Base-by-base conservation (phyloP, 225 moss, liverwort and hornwort species). In the Polytrichum commune region DNA sequence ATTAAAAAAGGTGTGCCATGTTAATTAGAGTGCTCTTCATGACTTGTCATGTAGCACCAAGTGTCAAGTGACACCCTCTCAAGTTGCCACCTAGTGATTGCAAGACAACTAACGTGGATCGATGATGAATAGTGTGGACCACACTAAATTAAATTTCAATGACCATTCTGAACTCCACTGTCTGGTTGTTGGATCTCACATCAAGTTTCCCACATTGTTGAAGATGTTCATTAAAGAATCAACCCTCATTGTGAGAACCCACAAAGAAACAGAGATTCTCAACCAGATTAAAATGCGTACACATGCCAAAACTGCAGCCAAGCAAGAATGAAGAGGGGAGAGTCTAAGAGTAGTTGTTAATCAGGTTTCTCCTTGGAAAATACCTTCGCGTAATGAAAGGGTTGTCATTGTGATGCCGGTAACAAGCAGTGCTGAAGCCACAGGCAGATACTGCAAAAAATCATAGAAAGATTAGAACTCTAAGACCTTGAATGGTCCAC, bases 341-440 rank as follows among this genome's bases (percentile, higher is more conserved):
- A 55, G 9, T 35, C 22, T 30, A 27, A 33, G 61, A 27, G 18
- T 27, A 16, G 27, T 64, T 18, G 27, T 29, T 29, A 64, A 64
- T 35, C 9, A 35, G 35, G 35, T 19, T 9, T 26, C 4, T 27
- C 22, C 25, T 24, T 53, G 35, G 35, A 46, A 5, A 30, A 72
- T 80, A 90, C 92, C 92, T 84, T 92, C 83, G n/a, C 81, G 78
- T 57, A 95, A 66, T 26, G 90, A 92, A 76, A 90, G 80, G 27
- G 90, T 83, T 19, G 92, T 86, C 54, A 95, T 63, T 13, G 86
- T 86, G 56, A 87, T 78, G 19, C 88, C 82, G 1, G 88, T 84
- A 8, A 92, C 80, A 72, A 92, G 80, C 69, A 90, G 73, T 64
- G 84, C 83, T 65, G 88, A 88, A 82, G 87, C 87, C 53, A 86